Evolutionary conservation across 257 asterid genomes (phyloP), one percentile per base, ranked within the genome.

Genomic region (Nicotiana attenuata): DNA sequence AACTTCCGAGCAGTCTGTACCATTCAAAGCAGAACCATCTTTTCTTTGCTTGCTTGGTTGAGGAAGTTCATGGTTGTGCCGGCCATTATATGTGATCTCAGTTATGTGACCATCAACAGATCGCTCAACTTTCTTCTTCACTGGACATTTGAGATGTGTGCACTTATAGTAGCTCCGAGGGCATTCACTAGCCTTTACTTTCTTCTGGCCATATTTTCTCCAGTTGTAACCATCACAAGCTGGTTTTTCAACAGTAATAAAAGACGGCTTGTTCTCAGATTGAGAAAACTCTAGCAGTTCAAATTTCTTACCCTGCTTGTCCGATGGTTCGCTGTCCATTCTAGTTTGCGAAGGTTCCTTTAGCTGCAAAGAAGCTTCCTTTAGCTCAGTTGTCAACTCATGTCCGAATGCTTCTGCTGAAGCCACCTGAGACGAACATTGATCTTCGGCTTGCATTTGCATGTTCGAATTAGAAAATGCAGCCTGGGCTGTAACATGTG

Each of bases 401-500:
- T 82, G 69, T 0, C 86, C 84, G n/a, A 56, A 24, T 15, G 87
- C 57, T 77, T 86, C 94, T 5, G 85, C 77, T 38, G 89, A 24
- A 28, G 88, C 65, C 17, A 82, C 19, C 35, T 88, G 80, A 4
- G 89, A 77, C 3, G 93, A 81, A 26, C 57, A 90, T 38, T 88
- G 93, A 81, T 86, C 66, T 57, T 90, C 92, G 8, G 85, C 85
- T 79, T 91, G 94, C 91, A 88, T 87, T 83, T 91, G 96, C 88
- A 68, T 80, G 56, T 82, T 89, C 3, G 98, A 91, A 66, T 86
- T 96, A 22, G 95, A 90, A 3, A 89, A 81, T 10, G 94, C 97
- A 11, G 99, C 99, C 83, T 96, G 99, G 20, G 97, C 99, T 57
- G 99, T 96, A 52, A 94, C 99, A 61, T 96, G 98, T 1, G 98